phyloP scores from a whole-genome alignment of 305 asterid genomes.

The Fraxinus xanthoxyloides region DNA sequence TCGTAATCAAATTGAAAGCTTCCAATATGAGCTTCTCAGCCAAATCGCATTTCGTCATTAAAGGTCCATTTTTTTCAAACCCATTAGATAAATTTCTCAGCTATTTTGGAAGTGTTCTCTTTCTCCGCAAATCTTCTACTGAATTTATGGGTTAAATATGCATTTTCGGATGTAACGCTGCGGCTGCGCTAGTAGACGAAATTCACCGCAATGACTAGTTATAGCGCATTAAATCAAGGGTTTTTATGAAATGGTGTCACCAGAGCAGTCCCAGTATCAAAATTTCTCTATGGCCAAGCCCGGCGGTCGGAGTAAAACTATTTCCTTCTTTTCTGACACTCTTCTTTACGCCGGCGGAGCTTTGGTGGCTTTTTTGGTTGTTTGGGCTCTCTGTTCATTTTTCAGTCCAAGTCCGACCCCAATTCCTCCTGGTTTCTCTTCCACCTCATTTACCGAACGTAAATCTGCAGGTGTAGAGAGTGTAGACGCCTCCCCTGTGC shows the following conservation, averaged over 20 bases:
- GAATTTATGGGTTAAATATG: background rate
- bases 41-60: background rate
- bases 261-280: constrained; percentile 36
- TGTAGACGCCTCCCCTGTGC: background rate
- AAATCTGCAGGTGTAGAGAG: background rate
- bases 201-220: constrained; percentile 24
- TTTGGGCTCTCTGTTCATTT: constrained; percentile 64
- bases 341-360: constrained; percentile 46
- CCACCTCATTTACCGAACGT: constrained; percentile 20
- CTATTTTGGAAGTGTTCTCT: constrained; percentile 26
- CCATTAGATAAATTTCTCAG: constrained; percentile 10
- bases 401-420: constrained; percentile 31
- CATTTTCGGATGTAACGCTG: constrained; percentile 14
- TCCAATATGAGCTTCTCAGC: background rate
- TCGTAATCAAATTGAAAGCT: too few species aligned
- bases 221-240: background rate
- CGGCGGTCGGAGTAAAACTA: constrained; percentile 36
- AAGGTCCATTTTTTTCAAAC: background rate
- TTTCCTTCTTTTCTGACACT: constrained; percentile 40
- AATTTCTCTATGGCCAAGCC: constrained; percentile 43
- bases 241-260: constrained; percentile 36
- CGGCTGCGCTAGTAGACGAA: constrained; percentile 27
- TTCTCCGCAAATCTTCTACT: constrained; percentile 11
- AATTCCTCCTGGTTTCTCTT: constrained; percentile 24
- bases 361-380: constrained; percentile 39